Percentiles rank a stretch among this genome's conserved stretches.
These are phyloP conservation scores for Ganoderma lucidum DNA, from an alignment of 1,284 basidiomycete genomes.

Conservation along the genomic window DNA sequence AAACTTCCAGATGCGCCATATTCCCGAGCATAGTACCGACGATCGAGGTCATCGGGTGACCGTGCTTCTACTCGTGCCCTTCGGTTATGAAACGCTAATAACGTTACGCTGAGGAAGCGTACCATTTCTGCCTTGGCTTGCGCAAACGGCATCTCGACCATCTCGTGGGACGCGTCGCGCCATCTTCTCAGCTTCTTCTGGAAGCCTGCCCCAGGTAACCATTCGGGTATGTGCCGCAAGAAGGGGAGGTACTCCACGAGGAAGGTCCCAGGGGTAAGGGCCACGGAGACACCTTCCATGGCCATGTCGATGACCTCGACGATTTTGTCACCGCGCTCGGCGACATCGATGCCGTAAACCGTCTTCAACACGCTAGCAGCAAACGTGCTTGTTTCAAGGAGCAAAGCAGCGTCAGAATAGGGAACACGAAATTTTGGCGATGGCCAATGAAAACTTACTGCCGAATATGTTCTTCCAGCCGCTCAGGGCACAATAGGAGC, in stretches of 20 bases:
- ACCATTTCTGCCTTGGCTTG: constrained; percentile 30
- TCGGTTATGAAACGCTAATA: background rate
- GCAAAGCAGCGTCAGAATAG: constrained; percentile 30
- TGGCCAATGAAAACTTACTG: constrained; percentile 20
- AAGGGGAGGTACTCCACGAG: constrained; percentile 38
- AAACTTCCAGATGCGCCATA: constrained; percentile 11
- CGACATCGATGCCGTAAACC: constrained; percentile 33
- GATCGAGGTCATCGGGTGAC: constrained; percentile 19
- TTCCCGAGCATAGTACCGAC: constrained; percentile 21
- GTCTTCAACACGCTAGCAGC: constrained; percentile 28
- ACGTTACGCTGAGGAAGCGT: constrained; percentile 6
- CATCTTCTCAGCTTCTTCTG: constrained; percentile 38
- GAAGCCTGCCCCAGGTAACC: constrained; percentile 41
- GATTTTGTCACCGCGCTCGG: constrained; percentile 29
- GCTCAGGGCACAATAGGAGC: constrained; percentile 19
- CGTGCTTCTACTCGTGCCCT: constrained; percentile 15
- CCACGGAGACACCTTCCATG: constrained; percentile 28
- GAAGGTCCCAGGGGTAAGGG: constrained; percentile 34
- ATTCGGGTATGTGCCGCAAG: constrained; percentile 36
- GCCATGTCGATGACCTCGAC: constrained; percentile 24
- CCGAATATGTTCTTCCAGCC: constrained; percentile 37
- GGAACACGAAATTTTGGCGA: constrained; percentile 38
- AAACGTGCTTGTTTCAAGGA: constrained; percentile 28
- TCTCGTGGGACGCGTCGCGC: constrained; percentile 27
- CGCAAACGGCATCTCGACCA: constrained; percentile 30